A percentile compares a stretch with the other conserved stretches of the same genome.
phyloP scores from a whole-genome alignment of 1,139 yeast species.

The Wickerhamiella infanticola region DNA sequence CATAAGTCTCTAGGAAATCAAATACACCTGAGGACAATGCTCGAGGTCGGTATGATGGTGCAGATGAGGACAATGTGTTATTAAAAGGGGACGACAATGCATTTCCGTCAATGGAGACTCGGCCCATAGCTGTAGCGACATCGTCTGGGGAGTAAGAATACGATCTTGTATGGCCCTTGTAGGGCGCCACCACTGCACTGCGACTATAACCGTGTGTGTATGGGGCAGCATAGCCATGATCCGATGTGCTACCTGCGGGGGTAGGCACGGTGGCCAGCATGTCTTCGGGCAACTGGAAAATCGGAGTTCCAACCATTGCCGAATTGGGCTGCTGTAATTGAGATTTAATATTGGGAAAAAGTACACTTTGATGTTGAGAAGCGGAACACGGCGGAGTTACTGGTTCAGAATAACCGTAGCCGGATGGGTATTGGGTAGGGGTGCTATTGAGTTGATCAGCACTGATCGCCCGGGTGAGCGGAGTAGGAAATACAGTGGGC shows the following conservation, averaged over 20 bases:
- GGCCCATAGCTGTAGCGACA: constrained; percentile 1
- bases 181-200: background rate
- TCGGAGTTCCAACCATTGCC: background rate
- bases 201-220: background rate
- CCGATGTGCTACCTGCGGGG: background rate
- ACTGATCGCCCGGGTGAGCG: background rate
- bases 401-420: constrained; percentile 1
- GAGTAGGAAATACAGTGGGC: background rate
- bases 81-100: background rate
- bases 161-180: constrained; percentile 6
- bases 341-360: background rate
- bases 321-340: background rate
- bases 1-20: background rate
- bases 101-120: constrained; percentile 4
- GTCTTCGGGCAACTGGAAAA: background rate
- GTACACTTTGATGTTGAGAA: background rate
- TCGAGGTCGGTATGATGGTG: constrained; percentile 7
- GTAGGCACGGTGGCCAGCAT: background rate
- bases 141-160: constrained; percentile 9
- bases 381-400: constrained; percentile 1
- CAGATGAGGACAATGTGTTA: background rate
- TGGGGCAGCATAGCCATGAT: background rate
- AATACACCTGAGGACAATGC: constrained; percentile 10
- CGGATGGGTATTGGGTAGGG: background rate
- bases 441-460: background rate